Evolutionary conservation across 768 basidiomycete species (phyloP).

Genomic region (Atractiella rhizophila): DNA sequence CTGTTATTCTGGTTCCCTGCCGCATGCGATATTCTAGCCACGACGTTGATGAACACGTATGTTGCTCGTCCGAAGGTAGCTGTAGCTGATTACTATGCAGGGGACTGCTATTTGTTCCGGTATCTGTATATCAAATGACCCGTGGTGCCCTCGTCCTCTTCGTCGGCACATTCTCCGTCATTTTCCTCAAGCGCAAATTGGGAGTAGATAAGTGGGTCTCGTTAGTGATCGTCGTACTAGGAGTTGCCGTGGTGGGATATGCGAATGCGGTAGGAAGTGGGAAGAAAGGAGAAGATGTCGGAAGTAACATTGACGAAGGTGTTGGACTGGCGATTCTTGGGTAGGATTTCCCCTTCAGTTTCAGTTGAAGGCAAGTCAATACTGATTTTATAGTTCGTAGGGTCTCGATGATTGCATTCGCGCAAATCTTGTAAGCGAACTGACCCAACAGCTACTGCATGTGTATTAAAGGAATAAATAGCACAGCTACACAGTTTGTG

Average conservation of each 20-base stretch:
- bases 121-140: slow-evolving; percentile 84
- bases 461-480: slow-evolving; percentile 18
- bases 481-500: slow-evolving; percentile 76
- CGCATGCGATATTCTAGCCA: too few relatives aligned
- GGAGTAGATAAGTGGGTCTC: slow-evolving; percentile 48
- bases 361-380: not conserved
- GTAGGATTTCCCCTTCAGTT: not conserved
- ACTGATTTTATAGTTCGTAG: slow-evolving; percentile 24
- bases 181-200: slow-evolving; percentile 47
- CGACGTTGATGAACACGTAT: too few relatives aligned
- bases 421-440: slow-evolving; percentile 61
- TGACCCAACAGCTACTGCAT: slow-evolving; percentile 2
- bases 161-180: slow-evolving; percentile 68
- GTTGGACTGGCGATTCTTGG: not conserved
- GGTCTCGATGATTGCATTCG: slow-evolving; percentile 71
- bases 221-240: slow-evolving; percentile 22
- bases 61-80: too few relatives aligned
- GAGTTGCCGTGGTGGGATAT: slow-evolving; percentile 36
- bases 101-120: slow-evolving; percentile 86
- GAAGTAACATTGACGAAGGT: not conserved
- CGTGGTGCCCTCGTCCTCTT: slow-evolving; percentile 26
- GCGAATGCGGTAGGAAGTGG: slow-evolving; percentile 72
- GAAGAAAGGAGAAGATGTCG: slow-evolving; percentile 29
- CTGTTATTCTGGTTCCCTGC: too few relatives aligned
- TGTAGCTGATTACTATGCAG: too few relatives aligned